phyloP scores from a whole-genome alignment of 2,329 filamentous ascomycete genomes.

The Epichloe hybrida region DNA sequence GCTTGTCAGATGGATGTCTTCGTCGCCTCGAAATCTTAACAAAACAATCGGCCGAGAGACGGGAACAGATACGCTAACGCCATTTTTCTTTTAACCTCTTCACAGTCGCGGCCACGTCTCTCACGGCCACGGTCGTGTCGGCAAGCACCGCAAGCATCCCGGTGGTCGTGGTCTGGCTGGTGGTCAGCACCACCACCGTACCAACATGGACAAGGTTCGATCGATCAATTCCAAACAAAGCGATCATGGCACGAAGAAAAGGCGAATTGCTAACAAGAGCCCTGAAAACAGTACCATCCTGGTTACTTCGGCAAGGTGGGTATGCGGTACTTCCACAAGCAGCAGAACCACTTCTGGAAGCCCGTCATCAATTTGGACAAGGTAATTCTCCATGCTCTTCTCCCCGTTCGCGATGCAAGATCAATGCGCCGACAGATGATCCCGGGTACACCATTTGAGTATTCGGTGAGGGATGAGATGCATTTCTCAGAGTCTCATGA shows the following conservation, averaged over 20 bases:
- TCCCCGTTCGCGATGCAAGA: background rate
- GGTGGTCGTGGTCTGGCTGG: conserved; percentile 81
- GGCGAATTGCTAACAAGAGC: conserved; percentile 14
- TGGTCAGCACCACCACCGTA: conserved; percentile 81
- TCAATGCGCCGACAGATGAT: background rate
- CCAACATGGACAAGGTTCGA: conserved; percentile 63
- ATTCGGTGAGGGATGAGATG: background rate
- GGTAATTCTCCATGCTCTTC: conserved; percentile 34
- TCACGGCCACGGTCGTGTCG: conserved; percentile 94
- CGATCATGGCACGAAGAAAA: conserved; percentile 1
- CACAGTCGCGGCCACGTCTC: conserved; percentile 90
- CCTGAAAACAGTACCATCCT: conserved; percentile 61
- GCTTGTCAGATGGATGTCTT: background rate
- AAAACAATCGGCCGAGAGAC: background rate
- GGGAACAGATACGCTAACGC: background rate
- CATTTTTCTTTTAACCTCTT: conserved; percentile 1
- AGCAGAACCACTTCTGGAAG: conserved; percentile 95
- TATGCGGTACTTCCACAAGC: conserved; percentile 95
- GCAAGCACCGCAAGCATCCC: conserved; percentile 93
- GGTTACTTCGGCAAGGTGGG: conserved; percentile 99
- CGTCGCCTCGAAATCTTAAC: background rate
- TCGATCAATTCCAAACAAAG: conserved; percentile 34
- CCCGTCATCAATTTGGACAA: conserved; percentile 98
- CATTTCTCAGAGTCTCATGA: background rate
- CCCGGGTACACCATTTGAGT: background rate